These are phyloP conservation scores for Penicillium desertorum DNA, from an alignment of 495 filamentous ascomycete genomes.

Conservation along the genomic window DNA sequence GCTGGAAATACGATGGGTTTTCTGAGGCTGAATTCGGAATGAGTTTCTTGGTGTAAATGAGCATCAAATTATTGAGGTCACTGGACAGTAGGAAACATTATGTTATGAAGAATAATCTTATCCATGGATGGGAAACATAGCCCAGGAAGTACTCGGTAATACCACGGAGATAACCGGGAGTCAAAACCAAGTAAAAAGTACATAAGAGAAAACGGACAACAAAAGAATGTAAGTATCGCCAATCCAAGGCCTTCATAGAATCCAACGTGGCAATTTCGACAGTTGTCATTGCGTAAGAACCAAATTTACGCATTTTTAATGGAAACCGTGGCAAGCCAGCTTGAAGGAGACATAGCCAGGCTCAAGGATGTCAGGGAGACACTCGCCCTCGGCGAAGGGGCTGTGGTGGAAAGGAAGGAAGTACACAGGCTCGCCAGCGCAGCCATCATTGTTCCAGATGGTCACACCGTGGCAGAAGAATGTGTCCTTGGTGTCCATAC, in stretches of 20 bases:
- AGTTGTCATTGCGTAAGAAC: not conserved
- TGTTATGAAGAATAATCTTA: not conserved
- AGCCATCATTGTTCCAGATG: slow-evolving; percentile 29
- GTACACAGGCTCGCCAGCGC: slow-evolving; percentile 19
- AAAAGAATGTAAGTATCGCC: slow-evolving; percentile 6
- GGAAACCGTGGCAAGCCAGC: slow-evolving; percentile 19
- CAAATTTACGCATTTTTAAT: not conserved
- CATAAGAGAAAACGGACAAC: slow-evolving; percentile 2
- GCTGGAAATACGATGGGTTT: too few species aligned
- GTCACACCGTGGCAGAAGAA: slow-evolving; percentile 20
- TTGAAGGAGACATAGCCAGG: slow-evolving; percentile 27
- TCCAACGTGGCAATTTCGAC: not conserved
- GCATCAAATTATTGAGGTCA: too few species aligned
- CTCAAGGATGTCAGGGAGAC: slow-evolving; percentile 26
- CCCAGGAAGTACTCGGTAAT: not conserved
- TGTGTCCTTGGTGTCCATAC: slow-evolving; percentile 27
- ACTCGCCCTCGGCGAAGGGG: slow-evolving; percentile 22
- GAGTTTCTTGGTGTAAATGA: too few species aligned
- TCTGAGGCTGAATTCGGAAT: too few species aligned
- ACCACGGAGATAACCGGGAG: not conserved
- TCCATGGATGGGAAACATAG: not conserved
- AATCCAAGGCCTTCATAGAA: not conserved
- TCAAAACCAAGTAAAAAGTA: not conserved
- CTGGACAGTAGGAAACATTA: not conserved
- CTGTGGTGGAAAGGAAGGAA: slow-evolving; percentile 23